Conservation (phyloP, 2,329 filamentous ascomycete genomes). For the Cylindrodendrum hubeiense region DNA sequence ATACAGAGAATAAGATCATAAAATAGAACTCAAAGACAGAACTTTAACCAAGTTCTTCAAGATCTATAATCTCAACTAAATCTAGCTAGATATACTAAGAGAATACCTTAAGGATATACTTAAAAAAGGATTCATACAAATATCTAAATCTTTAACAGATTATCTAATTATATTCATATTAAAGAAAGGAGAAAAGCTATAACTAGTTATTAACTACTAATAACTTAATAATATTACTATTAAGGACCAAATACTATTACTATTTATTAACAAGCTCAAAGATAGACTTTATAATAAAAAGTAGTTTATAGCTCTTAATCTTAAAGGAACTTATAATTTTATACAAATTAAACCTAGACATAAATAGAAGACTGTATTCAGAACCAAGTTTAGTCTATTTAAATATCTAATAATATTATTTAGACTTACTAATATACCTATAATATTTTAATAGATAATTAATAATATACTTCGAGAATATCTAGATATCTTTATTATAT, state of each 20-base stretch:
- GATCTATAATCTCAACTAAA: conserved; percentile 25
- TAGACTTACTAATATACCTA: conserved; percentile 29
- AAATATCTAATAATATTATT: conserved; percentile 47
- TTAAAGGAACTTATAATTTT: conserved; percentile 42
- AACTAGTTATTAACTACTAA: conserved; percentile 20
- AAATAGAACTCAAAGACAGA: conserved; percentile 16
- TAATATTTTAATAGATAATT: conserved; percentile 34
- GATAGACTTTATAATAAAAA: conserved; percentile 30
- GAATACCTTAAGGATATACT: conserved; percentile 16
- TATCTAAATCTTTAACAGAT: not conserved
- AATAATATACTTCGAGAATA: conserved; percentile 28
- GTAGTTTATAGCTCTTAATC: conserved; percentile 26
- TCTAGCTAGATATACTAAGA: conserved; percentile 6
- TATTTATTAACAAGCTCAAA: conserved; percentile 38
- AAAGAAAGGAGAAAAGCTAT: conserved; percentile 35
- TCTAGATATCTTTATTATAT: conserved; percentile 16
- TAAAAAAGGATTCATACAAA: conserved; percentile 17
- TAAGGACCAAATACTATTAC: conserved; percentile 39
- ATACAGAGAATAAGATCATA: conserved; percentile 20
- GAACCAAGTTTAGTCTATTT: conserved; percentile 46
- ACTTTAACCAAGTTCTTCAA: not conserved
- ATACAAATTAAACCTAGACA: conserved; percentile 48
- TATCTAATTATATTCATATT: not conserved
- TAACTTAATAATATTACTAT: conserved; percentile 42
- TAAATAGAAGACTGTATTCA: conserved; percentile 50